Base-by-base conservation (phyloP, 2,329 filamentous ascomycete genomes). In the Podosphaera aphanis region DNA sequence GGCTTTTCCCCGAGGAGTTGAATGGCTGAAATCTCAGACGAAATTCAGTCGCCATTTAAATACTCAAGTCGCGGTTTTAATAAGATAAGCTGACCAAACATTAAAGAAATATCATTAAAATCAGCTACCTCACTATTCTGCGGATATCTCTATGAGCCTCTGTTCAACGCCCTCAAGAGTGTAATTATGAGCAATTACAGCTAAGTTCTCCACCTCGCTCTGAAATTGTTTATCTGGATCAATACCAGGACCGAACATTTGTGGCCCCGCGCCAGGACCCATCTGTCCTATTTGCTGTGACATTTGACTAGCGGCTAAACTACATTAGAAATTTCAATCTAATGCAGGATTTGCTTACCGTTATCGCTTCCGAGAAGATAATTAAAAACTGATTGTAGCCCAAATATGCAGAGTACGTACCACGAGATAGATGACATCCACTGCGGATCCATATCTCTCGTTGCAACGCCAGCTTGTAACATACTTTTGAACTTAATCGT, bases 401-500 rank as follows among this genome's bases (percentile, higher is more conserved):
- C 90, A 60, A 98, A 95, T 51, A 98, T 77, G 58, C 92, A 95
- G 53, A 98, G 66, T 60, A 98, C 95, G 67, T 98, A 98, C 86
- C 90, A 98, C 49, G 85, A 93, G 62, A 98, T 77, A 63, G 85
- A 93, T 0, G 86, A 94, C 64, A 98, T 93, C 90, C 90, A 98
- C 63, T 88, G 74, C 10, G 93, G 90, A 59, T 98, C 92, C 66
- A 98, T 78, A 61, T 98, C 90, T 57, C 79, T 80, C 21, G 92
- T 98, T 51, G 85, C 85, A 39, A 98, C 88, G 56, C 90, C 90
- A 37, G 88, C 88, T 66, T 98, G 90, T 45, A 98, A 71, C 90
- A 98, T 98, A 54, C 84, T 90, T 71, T 98, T 98, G 73, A 98
- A 98, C 62, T 93, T 92, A 62, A 94, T 86, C 27, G 90, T 98